These are phyloP conservation scores for Termitomyces sp. DNA, from an alignment of 768 basidiomycete genomes.

Conservation along the genomic window DNA sequence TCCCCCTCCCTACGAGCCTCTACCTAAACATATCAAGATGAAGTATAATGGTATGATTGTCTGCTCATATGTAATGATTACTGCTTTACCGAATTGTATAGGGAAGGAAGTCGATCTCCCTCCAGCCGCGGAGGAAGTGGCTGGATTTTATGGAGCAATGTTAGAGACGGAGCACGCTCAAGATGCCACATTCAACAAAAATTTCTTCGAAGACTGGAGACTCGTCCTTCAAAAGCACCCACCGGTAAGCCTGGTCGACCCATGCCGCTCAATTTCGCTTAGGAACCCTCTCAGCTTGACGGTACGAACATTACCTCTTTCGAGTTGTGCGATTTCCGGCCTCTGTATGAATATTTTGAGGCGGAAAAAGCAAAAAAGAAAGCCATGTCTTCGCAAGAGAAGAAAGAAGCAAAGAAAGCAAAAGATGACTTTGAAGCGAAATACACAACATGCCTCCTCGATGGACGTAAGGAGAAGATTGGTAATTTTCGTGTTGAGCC, in stretches of 20 bases:
- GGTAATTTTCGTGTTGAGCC: constrained; percentile 99
- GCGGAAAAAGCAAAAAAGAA: constrained; percentile 93
- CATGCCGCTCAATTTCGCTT: not conserved
- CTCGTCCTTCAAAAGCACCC: constrained; percentile 75
- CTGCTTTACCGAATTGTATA: constrained; percentile 26
- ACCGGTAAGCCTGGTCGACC: constrained; percentile 54
- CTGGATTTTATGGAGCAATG: constrained; percentile 92
- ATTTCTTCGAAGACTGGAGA: constrained; percentile 93
- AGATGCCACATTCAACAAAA: constrained; percentile 85
- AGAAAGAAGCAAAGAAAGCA: constrained; percentile 85
- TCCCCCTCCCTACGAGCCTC: constrained; percentile 88
- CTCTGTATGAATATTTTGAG: constrained; percentile 93
- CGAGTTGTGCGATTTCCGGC: constrained; percentile 87
- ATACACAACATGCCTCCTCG: constrained; percentile 83
- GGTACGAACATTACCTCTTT: constrained; percentile 73
- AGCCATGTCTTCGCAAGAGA: constrained; percentile 76
- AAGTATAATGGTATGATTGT: constrained; percentile 77
- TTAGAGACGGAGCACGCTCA: constrained; percentile 90
- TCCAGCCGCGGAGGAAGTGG: constrained; percentile 90
- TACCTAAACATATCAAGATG: constrained; percentile 87
- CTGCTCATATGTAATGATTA: constrained; percentile 5
- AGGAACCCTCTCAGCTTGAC: constrained; percentile 47
- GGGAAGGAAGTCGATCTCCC: constrained; percentile 79
- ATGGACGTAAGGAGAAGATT: constrained; percentile 96
- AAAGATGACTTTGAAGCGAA: constrained; percentile 83